Percentiles rank a stretch among this genome's conserved stretches.
Evolutionary conservation across 345 rosid species (phyloP).

Genomic region (Lenwebbia sp.): DNA sequence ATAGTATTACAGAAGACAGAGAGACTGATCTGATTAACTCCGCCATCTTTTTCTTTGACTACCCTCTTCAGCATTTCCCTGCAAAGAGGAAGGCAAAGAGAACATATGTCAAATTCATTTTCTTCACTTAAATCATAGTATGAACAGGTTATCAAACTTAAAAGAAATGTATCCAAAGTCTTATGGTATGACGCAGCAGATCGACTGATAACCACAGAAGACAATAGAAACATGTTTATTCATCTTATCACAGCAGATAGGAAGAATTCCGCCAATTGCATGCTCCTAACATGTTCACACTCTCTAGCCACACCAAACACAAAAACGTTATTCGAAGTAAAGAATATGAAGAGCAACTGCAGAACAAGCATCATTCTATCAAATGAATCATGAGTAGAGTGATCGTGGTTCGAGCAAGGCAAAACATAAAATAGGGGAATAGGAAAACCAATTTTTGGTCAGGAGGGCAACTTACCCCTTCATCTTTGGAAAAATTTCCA

Average conservation of each 20-base stretch:
- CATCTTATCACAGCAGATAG: neutral
- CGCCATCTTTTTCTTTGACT: constrained; percentile 62
- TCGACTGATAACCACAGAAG: neutral
- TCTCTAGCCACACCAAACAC: neutral
- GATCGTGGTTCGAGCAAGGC: neutral
- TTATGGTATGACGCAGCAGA: neutral
- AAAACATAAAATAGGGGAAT: neutral
- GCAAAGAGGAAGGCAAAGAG: constrained; percentile 9
- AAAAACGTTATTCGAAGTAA: neutral
- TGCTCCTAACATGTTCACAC: neutral
- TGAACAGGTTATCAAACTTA: neutral
- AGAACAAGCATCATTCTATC: neutral
- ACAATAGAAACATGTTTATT: neutral
- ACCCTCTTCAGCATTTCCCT: constrained; percentile 69
- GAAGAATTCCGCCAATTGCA: neutral
- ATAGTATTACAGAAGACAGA: constrained; percentile 27
- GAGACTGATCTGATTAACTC: constrained; percentile 35
- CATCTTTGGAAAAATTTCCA: constrained; percentile 29
- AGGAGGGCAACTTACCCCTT: constrained; percentile 36
- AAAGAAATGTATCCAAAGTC: neutral
- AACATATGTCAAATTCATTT: neutral
- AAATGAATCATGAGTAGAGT: neutral
- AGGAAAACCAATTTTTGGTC: neutral
- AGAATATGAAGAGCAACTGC: neutral
- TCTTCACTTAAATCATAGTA: neutral